Percentiles rank a stretch among this genome's conserved stretches.
Conservation (phyloP, 228 moss, liverwort and hornwort genomes). For the Sphagnum fallax region DNA sequence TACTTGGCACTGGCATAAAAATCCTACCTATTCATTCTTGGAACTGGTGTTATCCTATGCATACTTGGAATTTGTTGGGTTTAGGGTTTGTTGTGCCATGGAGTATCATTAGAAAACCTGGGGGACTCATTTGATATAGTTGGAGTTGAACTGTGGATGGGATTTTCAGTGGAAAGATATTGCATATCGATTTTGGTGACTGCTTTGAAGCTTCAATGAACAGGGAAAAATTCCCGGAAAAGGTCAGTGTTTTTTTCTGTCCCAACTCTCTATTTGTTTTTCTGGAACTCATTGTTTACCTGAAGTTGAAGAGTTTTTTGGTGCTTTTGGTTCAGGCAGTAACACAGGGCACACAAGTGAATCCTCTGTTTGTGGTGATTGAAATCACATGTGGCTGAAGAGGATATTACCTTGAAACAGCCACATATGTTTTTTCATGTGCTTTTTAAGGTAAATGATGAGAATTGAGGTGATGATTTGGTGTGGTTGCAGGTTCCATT, state of each 20-base stretch:
- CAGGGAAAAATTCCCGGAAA: conserved; percentile 98
- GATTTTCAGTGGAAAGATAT: conserved; percentile 74
- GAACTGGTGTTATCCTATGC: no score
- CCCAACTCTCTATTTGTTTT: neutral
- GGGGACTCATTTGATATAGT: no score
- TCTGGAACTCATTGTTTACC: neutral
- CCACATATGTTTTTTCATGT: no score
- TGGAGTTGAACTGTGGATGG: neutral
- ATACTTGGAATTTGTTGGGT: neutral
- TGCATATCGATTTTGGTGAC: conserved; percentile 99
- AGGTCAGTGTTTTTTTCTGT: conserved; percentile 30
- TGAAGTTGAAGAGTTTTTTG: neutral
- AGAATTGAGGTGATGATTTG: no score
- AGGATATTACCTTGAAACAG: no score
- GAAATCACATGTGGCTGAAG: no score
- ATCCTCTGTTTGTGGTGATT: no score
- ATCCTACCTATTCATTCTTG: no score
- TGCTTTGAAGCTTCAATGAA: conserved; percentile 99
- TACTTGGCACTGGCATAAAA: no score
- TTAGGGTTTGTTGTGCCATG: neutral
- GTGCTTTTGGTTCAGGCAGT: neutral
- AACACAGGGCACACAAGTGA: neutral
- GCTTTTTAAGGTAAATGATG: no score
- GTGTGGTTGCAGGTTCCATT: conserved; percentile 65
- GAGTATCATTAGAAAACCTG: no score